Base-by-base conservation (phyloP, 768 basidiomycete genomes). In the Agaricus blazei region DNA sequence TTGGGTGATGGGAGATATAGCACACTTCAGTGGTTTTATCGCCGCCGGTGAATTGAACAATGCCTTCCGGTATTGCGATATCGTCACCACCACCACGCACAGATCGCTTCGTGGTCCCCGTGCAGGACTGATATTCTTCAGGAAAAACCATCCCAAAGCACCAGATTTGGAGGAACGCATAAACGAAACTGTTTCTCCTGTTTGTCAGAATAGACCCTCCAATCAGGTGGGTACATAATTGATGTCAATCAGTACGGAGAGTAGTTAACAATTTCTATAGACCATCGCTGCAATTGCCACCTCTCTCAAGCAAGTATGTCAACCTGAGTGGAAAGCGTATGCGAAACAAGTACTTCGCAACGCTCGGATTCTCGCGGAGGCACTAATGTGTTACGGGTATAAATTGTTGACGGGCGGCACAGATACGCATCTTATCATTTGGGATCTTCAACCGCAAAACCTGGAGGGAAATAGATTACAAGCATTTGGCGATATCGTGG, bases 101-200 rank as follows among this genome's bases (percentile, higher is more conserved):
- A 98, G 98, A 80, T 98, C 97, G n/a, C 90, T 99, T 51, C 93
- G 97, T 66, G 97, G 97, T 51, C 95, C 97, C 56, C 88, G 97
- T 61, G 97, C 95, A 49, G 97, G 97, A 69, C 77, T 99, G 59
- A 89, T 98, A 77, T 99, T 99, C 83, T 99, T 96, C 87, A 84
- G 90, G 72, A 97, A 88, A 74, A 93, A 96, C 68, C 84, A 85
- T 63, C 83, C 89, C 65, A 79, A 85, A 57, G 73, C 83, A 23
- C 74, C 82, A 62, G 96, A 98, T 62, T 82, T 99, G 43, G 96
- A 98, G 81, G 92, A 92, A 72, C 88, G 95, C 53, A 85, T 99
- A 64, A 98, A 98, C 70, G 91, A 96, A 37, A 94, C 97, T 49
- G 96, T 99, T 60, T 99, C 98, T 85, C 97, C 97, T 55, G 95